Conservation (phyloP, 768 basidiomycete genomes). For the Amanita rubescens region DNA sequence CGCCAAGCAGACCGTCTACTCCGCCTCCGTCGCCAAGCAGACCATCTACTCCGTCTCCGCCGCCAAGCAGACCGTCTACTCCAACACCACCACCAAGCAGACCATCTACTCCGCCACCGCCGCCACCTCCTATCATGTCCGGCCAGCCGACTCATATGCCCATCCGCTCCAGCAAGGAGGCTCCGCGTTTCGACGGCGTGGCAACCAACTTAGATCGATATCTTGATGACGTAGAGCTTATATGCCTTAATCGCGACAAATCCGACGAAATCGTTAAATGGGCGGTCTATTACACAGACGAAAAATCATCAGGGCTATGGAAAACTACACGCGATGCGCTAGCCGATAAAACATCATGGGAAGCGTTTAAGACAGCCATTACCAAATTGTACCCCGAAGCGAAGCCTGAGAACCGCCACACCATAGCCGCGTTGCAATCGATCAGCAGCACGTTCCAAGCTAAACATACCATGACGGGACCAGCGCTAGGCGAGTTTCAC, state of each 20-base stretch:
- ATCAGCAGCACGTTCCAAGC: not conserved
- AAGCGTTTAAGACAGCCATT: too few relatives aligned
- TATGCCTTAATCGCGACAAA: not conserved
- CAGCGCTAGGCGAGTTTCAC: not conserved
- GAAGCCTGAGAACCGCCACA: not conserved
- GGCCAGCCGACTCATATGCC: not conserved
- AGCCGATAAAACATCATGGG: too few relatives aligned
- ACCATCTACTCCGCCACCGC: too few relatives aligned
- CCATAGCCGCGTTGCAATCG: not conserved
- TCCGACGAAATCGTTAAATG: not conserved
- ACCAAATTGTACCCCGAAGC: not conserved
- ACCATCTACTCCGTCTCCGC: too few relatives aligned
- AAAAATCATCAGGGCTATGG: too few relatives aligned
- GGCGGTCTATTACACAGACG: not conserved
- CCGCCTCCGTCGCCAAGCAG: too few relatives aligned
- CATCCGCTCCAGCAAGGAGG: not conserved
- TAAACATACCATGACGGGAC: not conserved
- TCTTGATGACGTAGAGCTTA: not conserved
- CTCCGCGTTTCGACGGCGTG: not conserved
- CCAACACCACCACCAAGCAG: too few relatives aligned
- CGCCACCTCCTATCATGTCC: not conserved
- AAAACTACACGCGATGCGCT: too few relatives aligned
- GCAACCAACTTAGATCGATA: not conserved
- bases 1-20: too few relatives aligned
- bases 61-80: too few relatives aligned